Base-by-base conservation (phyloP, 2,329 filamentous ascomycete genomes). In the Xylariales sp. region DNA sequence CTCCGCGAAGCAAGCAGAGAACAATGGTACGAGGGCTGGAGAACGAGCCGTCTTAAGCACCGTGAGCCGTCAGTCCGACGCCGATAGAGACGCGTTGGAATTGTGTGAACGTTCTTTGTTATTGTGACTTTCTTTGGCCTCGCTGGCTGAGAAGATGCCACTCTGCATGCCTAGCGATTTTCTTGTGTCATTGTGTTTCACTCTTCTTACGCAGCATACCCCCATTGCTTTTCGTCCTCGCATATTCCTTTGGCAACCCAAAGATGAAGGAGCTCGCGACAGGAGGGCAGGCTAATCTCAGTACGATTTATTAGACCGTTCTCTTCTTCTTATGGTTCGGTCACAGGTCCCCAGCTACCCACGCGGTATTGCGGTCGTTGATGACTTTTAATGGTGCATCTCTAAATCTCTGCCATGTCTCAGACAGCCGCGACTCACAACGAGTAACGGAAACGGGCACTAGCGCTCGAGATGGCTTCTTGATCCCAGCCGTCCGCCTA, bases 21-120 rank as follows among this genome's bases (percentile, higher is more conserved):
- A 58, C 78, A 89, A 54, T 96, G 89, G 88, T 97, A 97, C 55
- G 91, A 97, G 64, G 83, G 86, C 54, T 97, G 91, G 93, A 82
- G 93, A 65, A 96, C 80, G 7, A 82, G 70, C 64, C 71, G 78
- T 42, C 73, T 84, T 50, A 81, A 81, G 64, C 66, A 71, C 48
- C 68, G 71, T 42, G 67, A 74, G 44, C 53, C 40, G 59, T 57
- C 51, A 45, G 50, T 43, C 47, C 56, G 62, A 46, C 62, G 61
- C 47, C 62, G 65, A 55, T 69, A 50, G 58, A 51, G 43, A 46
- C 36, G 19, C 37, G 43, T 42, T 42, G 42, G 31, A 34, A 32
- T 28, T 16, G n/a, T 43, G 12, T 37, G 27, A 37, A n/a, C 18
- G 15, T 37, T 47, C 40, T n/a, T 35, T 28, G 46, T 43, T 35